Conservation (phyloP, 352 stramenopile genomes). For the Globisporangium heterothallicum region DNA sequence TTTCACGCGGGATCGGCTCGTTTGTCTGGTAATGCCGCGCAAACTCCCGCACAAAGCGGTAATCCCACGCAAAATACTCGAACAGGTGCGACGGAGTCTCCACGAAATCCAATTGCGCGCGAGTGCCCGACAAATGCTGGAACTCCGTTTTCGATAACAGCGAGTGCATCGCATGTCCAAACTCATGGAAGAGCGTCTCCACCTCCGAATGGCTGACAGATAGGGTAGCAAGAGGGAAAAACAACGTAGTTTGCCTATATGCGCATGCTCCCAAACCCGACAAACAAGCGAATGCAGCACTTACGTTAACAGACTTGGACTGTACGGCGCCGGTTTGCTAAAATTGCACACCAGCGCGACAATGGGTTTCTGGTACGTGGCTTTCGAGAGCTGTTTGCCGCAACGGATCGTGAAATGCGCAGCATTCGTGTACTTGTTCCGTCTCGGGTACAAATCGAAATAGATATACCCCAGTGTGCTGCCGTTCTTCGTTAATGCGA, state of each 20-base stretch:
- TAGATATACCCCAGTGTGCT: conserved; percentile 89
- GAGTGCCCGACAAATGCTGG: conserved; percentile 96
- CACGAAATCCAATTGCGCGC: conserved; percentile 93
- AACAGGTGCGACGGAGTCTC: conserved; percentile 95
- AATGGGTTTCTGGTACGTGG: conserved; percentile 91
- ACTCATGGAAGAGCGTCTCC: conserved; percentile 98
- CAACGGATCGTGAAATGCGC: conserved; percentile 97
- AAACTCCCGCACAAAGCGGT: conserved; percentile 80
- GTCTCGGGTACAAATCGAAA: conserved; percentile 92
- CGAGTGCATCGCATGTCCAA: conserved; percentile 97
- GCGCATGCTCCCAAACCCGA: background rate
- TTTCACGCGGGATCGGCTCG: conserved; percentile 62
- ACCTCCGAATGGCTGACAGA: conserved; percentile 89
- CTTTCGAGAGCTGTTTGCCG: conserved; percentile 55
- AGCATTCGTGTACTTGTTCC: conserved; percentile 81
- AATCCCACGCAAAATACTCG: conserved; percentile 96
- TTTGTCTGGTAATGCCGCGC: conserved; percentile 79
- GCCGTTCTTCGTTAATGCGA: conserved; percentile 69
- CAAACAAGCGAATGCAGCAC: conserved; percentile 2
- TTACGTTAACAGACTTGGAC: conserved; percentile 67
- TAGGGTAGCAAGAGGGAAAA: background rate
- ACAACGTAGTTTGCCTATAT: conserved; percentile 1
- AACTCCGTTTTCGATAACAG: conserved; percentile 94
- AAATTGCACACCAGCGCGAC: conserved; percentile 93
- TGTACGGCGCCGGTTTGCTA: conserved; percentile 64